Percentiles rank a stretch among this genome's conserved stretches.
These are phyloP conservation scores for Miamiensis avidus DNA, from an alignment of 169 alveolate species.

Conservation along the genomic window DNA sequence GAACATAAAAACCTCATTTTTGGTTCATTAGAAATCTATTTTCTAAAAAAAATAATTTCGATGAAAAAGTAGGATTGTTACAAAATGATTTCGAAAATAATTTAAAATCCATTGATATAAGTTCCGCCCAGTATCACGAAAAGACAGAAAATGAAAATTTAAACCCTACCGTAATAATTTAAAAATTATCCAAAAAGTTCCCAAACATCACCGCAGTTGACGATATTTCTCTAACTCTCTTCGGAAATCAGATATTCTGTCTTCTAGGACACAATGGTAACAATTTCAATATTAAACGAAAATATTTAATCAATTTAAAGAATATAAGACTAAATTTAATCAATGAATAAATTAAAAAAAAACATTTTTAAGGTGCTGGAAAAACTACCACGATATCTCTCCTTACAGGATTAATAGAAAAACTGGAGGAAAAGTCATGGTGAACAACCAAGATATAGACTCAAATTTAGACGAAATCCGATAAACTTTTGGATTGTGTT, in stretches of 20 bases:
- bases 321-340: too few relatives aligned
- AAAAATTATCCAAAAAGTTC: constrained; percentile 58
- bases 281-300: too few relatives aligned
- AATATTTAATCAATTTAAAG: too few relatives aligned
- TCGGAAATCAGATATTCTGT: constrained; percentile 37
- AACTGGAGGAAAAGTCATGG: constrained; percentile 64
- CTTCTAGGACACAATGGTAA: constrained; percentile 91
- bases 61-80: constrained; percentile 57
- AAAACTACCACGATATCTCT: constrained; percentile 84
- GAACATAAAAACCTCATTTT: constrained; percentile 41
- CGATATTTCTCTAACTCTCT: constrained; percentile 48
- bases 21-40: neutral
- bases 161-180: constrained; percentile 36
- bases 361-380: too few relatives aligned
- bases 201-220: constrained; percentile 66
- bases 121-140: constrained; percentile 28
- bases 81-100: neutral
- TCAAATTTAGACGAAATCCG: constrained; percentile 59
- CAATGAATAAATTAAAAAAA: too few relatives aligned
- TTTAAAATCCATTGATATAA: constrained; percentile 37
- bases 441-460: constrained; percentile 59
- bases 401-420: constrained; percentile 76
- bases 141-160: constrained; percentile 8
- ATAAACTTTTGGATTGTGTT: constrained; percentile 75
- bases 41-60: constrained; percentile 43